phyloP scores from a whole-genome alignment of 768 basidiomycete species.

The Termitomyces titanicus region DNA sequence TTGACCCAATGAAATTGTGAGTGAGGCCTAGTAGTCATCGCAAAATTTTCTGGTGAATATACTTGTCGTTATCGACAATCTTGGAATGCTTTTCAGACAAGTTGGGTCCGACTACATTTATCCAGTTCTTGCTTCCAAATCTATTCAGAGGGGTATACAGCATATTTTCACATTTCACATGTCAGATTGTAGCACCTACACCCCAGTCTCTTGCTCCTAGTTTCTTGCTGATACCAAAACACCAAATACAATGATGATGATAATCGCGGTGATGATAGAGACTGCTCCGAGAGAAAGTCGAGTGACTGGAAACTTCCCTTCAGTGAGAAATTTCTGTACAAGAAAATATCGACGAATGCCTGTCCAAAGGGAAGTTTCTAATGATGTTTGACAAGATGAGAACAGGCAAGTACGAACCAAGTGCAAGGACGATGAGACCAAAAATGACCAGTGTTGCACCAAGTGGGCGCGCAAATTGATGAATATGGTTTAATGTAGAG shows the following conservation, averaged over 20 bases:
- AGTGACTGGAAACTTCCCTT: slow-evolving; percentile 54
- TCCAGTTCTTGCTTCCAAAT: too few relatives aligned
- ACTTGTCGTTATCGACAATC: too few relatives aligned
- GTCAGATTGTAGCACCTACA: too few relatives aligned
- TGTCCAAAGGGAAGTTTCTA: slow-evolving; percentile 14
- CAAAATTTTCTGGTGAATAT: too few relatives aligned
- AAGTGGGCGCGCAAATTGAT: slow-evolving; percentile 43
- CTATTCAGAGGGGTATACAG: too few relatives aligned
- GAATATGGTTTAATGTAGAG: slow-evolving; percentile 16
- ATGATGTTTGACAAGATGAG: background rate
- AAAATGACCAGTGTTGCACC: slow-evolving; percentile 46
- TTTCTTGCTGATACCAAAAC: slow-evolving; percentile 15
- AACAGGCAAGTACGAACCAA: slow-evolving; percentile 35
- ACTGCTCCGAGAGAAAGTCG: slow-evolving; percentile 35
- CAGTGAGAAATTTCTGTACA: slow-evolving; percentile 45
- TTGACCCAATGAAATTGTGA: too few relatives aligned
- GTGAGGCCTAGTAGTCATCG: too few relatives aligned
- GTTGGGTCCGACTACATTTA: too few relatives aligned
- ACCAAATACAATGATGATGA: slow-evolving; percentile 17
- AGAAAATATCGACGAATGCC: slow-evolving; percentile 51
- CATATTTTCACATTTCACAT: too few relatives aligned
- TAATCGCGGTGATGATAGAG: slow-evolving; percentile 21
- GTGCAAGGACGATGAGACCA: slow-evolving; percentile 42
- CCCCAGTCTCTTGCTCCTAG: background rate
- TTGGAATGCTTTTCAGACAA: too few relatives aligned